Evolutionary conservation across 2,329 filamentous ascomycete genomes (phyloP).

Genomic region (Ophiognomonia clavigignenti-juglandacearum): DNA sequence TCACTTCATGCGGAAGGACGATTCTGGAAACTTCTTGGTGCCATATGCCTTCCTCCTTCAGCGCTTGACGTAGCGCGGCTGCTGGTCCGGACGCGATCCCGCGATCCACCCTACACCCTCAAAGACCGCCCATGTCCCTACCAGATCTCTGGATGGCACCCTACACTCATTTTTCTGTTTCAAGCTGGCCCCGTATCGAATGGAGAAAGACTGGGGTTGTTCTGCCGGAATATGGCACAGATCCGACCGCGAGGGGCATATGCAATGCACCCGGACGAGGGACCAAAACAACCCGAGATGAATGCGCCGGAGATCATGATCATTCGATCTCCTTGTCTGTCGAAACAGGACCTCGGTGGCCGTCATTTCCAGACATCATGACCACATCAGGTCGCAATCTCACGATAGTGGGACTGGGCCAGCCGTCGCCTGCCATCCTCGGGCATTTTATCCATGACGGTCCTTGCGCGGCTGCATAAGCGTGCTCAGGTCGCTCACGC

Average conservation of each 20-base stretch:
- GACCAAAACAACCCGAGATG: neutral
- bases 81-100: conserved; percentile 6
- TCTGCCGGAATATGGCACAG: neutral
- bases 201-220: neutral
- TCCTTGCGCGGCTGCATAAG: conserved; percentile 16
- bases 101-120: conserved; percentile 5
- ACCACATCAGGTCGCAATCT: conserved; percentile 15
- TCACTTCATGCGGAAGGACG: conserved; percentile 8
- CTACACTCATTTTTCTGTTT: conserved; percentile 11
- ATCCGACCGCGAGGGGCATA: neutral
- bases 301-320: neutral
- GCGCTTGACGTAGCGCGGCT: neutral
- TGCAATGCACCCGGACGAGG: neutral
- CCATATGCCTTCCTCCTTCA: conserved; percentile 1
- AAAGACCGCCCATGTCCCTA: conserved; percentile 2
- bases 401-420: conserved; percentile 14
- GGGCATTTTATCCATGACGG: neutral
- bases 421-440: conserved; percentile 1
- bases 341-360: neutral
- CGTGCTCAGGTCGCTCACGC: conserved; percentile 15
- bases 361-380: conserved; percentile 16
- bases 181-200: neutral
- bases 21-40: conserved; percentile 2
- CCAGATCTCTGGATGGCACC: conserved; percentile 1
- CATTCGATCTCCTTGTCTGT: neutral